Percentiles rank a stretch among this genome's conserved stretches.
Evolutionary conservation across 768 basidiomycete species (phyloP).

Genomic region (Kwoniella shandongensis): DNA sequence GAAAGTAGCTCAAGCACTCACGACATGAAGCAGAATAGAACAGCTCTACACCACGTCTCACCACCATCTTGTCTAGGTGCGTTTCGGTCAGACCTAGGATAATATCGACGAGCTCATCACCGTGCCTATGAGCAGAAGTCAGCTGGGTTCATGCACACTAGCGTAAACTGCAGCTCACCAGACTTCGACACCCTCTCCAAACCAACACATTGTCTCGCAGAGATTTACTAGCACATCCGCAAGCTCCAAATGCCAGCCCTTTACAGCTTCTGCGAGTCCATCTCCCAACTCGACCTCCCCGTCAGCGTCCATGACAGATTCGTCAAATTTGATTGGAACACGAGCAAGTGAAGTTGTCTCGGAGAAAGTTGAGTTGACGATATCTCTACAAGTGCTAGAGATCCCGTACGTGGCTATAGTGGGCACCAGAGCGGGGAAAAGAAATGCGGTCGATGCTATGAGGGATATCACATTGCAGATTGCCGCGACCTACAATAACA

Average conservation of each 20-base stretch:
- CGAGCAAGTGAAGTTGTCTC: neutral
- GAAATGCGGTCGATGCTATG: constrained; percentile 4
- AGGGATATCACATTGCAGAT: constrained; percentile 12
- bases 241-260: constrained; percentile 15
- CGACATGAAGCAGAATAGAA: constrained; percentile 27
- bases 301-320: neutral
- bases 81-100: constrained; percentile 3
- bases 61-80: neutral
- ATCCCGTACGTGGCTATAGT: neutral
- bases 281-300: too few relatives aligned
- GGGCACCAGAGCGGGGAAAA: constrained; percentile 8
- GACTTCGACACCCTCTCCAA: constrained; percentile 5
- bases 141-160: neutral
- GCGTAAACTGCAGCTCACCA: constrained; percentile 17
- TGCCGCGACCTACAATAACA: constrained; percentile 7
- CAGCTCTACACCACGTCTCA: constrained; percentile 22
- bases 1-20: constrained; percentile 10
- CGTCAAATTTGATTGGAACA: neutral
- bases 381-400: constrained; percentile 2
- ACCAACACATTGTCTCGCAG: constrained; percentile 17
- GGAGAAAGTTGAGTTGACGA: constrained; percentile 2
- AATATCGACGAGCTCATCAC: constrained; percentile 25
- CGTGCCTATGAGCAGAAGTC: constrained; percentile 22
- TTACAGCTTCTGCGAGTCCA: too few relatives aligned
- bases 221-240: constrained; percentile 10